Base-by-base conservation (phyloP, 2,329 filamentous ascomycete species). In the Emericellopsis atlantica region DNA sequence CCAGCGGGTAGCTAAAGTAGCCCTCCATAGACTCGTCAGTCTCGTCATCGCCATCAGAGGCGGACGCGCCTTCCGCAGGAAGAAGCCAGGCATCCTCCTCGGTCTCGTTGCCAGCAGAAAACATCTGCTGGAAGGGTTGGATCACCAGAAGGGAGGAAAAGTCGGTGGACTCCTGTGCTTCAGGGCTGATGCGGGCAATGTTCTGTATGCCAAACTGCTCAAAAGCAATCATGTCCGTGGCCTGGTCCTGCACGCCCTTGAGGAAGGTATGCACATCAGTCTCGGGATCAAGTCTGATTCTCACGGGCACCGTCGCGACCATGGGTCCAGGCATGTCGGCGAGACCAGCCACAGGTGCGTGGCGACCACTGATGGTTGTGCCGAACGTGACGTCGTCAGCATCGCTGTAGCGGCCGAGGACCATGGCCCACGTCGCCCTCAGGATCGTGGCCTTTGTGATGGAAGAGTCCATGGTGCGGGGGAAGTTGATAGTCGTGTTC, bases 321-420 rank as follows among this genome's bases (percentile, higher is more conserved):
- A 43, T 40, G 11, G 48, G 48, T 3, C 46, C 49, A 5, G 44
- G 35, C 26, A 48, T 48, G 26, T 37, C 36, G 9, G 46, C 43
- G 6, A 55, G 44, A 6, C 47, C 48, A 1, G 36, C 15, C 5
- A 55, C 32, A 1, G 46, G 43, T 2, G 45, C 46, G 9, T 50
- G 42, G 4, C 51, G 45, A 5, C 40, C 40, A 6, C 32, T 36
- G 22, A 41, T 16, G 4, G 40, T 36, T 10, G 34, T 26, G 15
- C 49, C 52, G 32, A 51, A 54, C 7, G 48, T 10, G 1, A 52
- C 41, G 36, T 66, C 61, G 14, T 37, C 43, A 22, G 39, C 54
- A 44, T 12, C 54, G 48, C 61, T 51, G 40, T 64, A 62, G 3
- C 57, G 44, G 0, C 54, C 54, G 2, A 42, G 36, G 31, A 42